These are phyloP conservation scores for Alternaria brassicicola DNA, from an alignment of 2,329 filamentous ascomycete species.

Conservation along the genomic window DNA sequence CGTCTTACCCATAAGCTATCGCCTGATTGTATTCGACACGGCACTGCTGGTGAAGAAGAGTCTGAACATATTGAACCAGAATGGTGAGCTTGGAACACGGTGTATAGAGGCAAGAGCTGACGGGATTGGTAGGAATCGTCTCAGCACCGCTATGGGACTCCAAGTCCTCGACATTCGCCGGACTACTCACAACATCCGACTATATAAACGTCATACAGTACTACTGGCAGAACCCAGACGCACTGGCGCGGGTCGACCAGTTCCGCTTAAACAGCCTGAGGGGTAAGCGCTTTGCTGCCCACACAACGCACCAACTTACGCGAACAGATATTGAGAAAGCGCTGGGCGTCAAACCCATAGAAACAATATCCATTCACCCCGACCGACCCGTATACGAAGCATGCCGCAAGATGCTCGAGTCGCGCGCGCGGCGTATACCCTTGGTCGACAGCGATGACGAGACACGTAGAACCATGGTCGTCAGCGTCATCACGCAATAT, in stretches of 20 bases:
- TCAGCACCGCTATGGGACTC: constrained; percentile 98
- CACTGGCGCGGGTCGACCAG: constrained; percentile 87
- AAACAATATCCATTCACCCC: constrained; percentile 95
- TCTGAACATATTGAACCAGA: constrained; percentile 91
- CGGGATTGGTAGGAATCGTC: constrained; percentile 74
- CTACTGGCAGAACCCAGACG: constrained; percentile 95
- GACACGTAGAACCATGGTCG: constrained; percentile 87
- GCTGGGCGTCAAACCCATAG: constrained; percentile 86
- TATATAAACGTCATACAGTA: constrained; percentile 99
- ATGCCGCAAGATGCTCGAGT: constrained; percentile 91
- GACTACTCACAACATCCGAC: constrained; percentile 91
- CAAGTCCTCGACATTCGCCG: constrained; percentile 87
- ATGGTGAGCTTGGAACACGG: constrained; percentile 64
- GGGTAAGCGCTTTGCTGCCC: constrained; percentile 61
- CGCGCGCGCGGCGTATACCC: constrained; percentile 89
- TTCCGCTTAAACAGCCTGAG: constrained; percentile 90
- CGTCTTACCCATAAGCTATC: constrained; percentile 93
- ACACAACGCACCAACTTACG: constrained; percentile 15
- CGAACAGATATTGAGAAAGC: constrained; percentile 87
- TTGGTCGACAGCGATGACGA: constrained; percentile 94
- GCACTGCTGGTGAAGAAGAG: constrained; percentile 96
- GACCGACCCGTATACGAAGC: constrained; percentile 92
- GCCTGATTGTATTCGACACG: constrained; percentile 94
- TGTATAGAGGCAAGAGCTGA: constrained; percentile 17
- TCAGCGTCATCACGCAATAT: constrained; percentile 97